Base-by-base conservation (phyloP, 768 basidiomycete species). In the Asterophora parasitica region DNA sequence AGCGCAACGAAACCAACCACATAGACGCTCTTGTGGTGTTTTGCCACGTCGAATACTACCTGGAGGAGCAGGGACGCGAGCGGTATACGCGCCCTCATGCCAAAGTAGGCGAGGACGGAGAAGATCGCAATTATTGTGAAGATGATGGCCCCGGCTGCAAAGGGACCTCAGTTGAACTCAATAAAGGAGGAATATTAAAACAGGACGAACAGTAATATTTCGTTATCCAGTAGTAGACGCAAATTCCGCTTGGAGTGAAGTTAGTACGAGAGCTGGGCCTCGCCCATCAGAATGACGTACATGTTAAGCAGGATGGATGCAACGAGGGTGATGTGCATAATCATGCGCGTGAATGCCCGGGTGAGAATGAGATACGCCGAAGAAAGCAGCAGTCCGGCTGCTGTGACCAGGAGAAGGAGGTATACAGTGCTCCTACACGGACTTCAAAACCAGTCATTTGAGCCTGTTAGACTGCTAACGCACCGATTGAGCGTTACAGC, bases 111-210 rank as follows among this genome's bases (percentile, higher is more conserved):
- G 11, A 92, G 59, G 7, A 91, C 62, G 1, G 87, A 89, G 45
- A 92, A 62, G 23, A 91, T 51, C 0, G 89, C 86, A 49, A 92
- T 83, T 48, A 92, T 64, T 2, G 87, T 85, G 71, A 90, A 90
- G 49, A 92, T 82, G 57, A 92, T 86, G 2, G 90, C 89, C 7
- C 85, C 88, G 40, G 86, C 85, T 87, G 59, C 52, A 37, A 35
- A 16, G 27, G 50, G 44, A 6, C 9, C 35, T 27, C 3, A 23
- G 19, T 23, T 23, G 11, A 13, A 19, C 44, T 40, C 15, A 9
- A 17, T 17, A 15, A 44, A 46, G 52, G 1, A n/a, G 30, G 15
- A 20, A 10, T n/a, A 26, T 28, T 19, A 4, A 39, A 0, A 36
- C 44, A 46, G 15, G 4, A 67, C 81, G 44, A 56, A 86, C 83